Base-by-base conservation (phyloP, 169 alveolate species). In the Theileria luwenshuni region DNA sequence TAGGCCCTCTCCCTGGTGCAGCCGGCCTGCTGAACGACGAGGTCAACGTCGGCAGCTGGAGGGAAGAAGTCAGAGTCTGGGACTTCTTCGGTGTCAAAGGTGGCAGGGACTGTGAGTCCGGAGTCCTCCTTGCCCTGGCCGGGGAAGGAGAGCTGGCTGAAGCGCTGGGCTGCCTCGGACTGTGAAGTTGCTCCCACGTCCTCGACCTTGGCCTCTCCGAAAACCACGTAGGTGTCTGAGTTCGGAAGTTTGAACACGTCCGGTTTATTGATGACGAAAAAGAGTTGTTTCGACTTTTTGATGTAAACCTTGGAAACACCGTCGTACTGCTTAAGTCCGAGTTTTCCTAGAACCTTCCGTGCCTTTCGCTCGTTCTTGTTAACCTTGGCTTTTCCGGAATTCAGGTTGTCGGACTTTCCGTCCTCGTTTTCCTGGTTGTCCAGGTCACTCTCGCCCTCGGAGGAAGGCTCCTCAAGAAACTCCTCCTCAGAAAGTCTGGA, bases 151-250 rank as follows among this genome's bases (percentile, higher is more conserved):
- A 81, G 60, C 59, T 81, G 89, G 25, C 86, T 71, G 38, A 88
- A 63, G 42, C 90, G 81, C 45, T 90, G 86, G 49, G 92, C 93
- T 52, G 92, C 94, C 49, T 70, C 83, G 49, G 77, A 59, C 32
- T 91, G 94, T 41, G 77, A 56, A 76, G 76, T 85, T 52, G 72
- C 77, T 49, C 84, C 86, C 68, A 95, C 86, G 77, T 96, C 98
- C 68, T 96, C 98, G 23, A 95, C 88, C 90, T 94, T 94, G 48
- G 98, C 98, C 83, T 95, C 98, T 41, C 99, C 99, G 91, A 97
- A 94, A 64, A 97, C 91, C 65, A 96, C 95, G 84, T 94, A 97
- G 41, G 98, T 93, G 47, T 96, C 99, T 48, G 95, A 91, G 59
- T 91, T 86, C 21, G 95, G 93, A 61, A 95, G 84, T 92, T 95